Evolutionary conservation across 2,329 filamentous ascomycete species (phyloP).

Genomic region (Ophiostoma tasmaniense): DNA sequence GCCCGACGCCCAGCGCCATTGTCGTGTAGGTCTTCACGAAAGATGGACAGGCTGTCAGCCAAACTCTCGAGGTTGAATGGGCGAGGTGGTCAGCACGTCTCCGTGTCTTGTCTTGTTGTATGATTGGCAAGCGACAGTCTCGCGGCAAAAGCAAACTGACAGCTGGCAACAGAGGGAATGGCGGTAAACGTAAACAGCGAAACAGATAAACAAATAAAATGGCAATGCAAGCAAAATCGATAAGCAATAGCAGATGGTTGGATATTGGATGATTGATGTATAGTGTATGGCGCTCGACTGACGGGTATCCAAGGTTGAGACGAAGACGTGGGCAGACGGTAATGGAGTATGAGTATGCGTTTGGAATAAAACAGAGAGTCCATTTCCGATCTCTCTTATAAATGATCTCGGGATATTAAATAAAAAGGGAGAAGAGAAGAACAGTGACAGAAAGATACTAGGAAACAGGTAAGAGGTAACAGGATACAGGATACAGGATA

Average conservation of each 20-base stretch:
- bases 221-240: no score
- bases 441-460: no score
- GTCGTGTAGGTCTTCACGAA: not conserved
- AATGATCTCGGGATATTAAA: not conserved
- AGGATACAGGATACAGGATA: not conserved
- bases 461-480: not conserved
- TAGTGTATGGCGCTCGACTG: constrained; percentile 3
- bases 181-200: not conserved
- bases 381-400: constrained; percentile 6
- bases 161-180: not conserved
- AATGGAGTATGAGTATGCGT: no score
- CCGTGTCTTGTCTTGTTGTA: no score
- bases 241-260: no score
- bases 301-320: constrained; percentile 8
- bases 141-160: not conserved
- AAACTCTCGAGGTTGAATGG: not conserved
- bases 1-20: not conserved
- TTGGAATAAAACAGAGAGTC: not conserved
- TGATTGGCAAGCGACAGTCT: not conserved
- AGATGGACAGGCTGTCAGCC: not conserved
- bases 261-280: not conserved
- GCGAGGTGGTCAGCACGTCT: not conserved
- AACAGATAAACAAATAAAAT: not conserved
- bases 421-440: not conserved
- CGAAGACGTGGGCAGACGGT: not conserved